Percentiles rank a stretch among this genome's conserved stretches.
Evolutionary conservation across 257 asterid genomes (phyloP).

Genomic region (Solanum tarijense): DNA sequence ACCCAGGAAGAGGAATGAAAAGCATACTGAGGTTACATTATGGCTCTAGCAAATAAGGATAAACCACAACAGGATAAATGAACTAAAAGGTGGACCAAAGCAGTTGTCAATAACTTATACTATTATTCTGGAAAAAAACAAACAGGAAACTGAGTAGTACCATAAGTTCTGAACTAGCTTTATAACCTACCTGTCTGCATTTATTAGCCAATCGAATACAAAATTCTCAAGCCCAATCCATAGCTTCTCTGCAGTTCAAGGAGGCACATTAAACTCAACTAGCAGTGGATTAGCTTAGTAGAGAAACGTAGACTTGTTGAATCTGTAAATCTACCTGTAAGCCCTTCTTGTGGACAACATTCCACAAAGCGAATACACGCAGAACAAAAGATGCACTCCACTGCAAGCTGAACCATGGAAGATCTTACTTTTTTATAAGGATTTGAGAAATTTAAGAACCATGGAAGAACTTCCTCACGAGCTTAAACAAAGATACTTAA

Average conservation of each 20-base stretch:
- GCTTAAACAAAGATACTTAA: neutral
- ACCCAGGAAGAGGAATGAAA: neutral
- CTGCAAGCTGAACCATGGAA: conserved; percentile 66
- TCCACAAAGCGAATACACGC: conserved; percentile 98
- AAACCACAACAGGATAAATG: neutral
- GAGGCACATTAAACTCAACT: conserved; percentile 8
- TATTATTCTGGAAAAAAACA: neutral
- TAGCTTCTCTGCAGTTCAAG: conserved; percentile 62
- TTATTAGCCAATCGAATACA: conserved; percentile 97
- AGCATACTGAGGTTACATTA: neutral
- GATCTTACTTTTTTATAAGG: neutral
- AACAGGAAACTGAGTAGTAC: neutral
- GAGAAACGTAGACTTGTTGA: neutral
- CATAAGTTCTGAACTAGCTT: conserved; percentile 8
- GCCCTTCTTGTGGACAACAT: conserved; percentile 99
- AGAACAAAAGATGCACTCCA: conserved; percentile 98
- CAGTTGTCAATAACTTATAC: neutral
- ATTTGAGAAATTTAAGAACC: neutral
- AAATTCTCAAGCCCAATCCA: conserved; percentile 99
- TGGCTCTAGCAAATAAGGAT: neutral
- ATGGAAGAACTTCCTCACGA: neutral
- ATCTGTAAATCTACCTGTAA: conserved; percentile 59
- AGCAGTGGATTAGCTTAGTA: neutral
- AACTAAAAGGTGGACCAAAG: neutral
- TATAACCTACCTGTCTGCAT: conserved; percentile 81